These are phyloP conservation scores for Verbena officinalis DNA, from an alignment of 257 asterid species.

Conservation along the genomic window DNA sequence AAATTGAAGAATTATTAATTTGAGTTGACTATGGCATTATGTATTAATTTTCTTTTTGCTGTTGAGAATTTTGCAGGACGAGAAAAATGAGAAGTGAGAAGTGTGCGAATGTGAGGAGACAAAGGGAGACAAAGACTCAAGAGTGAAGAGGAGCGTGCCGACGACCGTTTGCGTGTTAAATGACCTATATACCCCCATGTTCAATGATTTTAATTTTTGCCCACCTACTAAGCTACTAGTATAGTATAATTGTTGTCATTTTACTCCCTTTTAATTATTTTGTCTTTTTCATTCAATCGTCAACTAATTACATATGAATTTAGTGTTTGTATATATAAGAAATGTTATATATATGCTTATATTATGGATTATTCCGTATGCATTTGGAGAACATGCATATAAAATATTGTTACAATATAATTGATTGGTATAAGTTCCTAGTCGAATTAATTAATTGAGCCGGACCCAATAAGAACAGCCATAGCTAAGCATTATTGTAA, in stretches of 20 bases:
- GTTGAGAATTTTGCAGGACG: no score
- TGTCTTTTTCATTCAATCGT: no score
- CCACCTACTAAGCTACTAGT: not conserved
- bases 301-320: no score
- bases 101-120: slow-evolving; percentile 6
- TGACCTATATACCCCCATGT: not conserved
- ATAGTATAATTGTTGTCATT: no score
- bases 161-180: slow-evolving; percentile 28
- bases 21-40: not conserved
- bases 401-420: no score
- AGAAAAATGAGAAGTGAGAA: slow-evolving; percentile 8
- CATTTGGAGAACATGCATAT: no score
- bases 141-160: slow-evolving; percentile 26
- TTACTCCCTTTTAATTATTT: no score
- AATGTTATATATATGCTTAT: no score
- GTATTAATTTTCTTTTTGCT: not conserved
- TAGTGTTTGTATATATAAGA: no score
- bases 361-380: no score
- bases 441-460: not conserved
- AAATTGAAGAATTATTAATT: no score
- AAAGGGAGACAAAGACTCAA: not conserved
- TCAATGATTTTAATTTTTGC: not conserved
- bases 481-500: not conserved
- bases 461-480: not conserved
- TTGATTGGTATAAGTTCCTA: not conserved